phyloP scores from a whole-genome alignment of 257 asterid genomes.

The Henckelia pumila region DNA sequence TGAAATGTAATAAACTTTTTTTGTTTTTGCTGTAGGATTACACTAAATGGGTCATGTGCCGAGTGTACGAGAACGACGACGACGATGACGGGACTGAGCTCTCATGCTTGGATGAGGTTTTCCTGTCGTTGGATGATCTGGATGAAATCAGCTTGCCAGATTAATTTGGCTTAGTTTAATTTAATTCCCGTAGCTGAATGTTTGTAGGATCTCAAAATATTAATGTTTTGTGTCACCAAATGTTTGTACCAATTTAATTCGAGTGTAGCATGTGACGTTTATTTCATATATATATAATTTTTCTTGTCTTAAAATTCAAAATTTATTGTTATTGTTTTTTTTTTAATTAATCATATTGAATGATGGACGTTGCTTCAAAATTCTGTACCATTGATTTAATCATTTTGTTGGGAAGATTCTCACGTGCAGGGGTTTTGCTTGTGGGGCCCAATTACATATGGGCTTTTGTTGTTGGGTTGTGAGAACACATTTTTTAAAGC shows the following conservation, averaged over 20 bases:
- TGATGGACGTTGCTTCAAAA: too few species aligned
- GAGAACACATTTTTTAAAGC: conserved; percentile 12
- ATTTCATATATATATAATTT: too few species aligned
- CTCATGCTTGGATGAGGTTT: conserved; percentile 96
- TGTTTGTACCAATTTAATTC: conserved; percentile 28
- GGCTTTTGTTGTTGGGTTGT: conserved; percentile 20
- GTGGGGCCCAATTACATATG: conserved; percentile 42
- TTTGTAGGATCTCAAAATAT: conserved; percentile 21
- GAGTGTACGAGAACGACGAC: conserved; percentile 64
- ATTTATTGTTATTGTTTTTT: too few species aligned
- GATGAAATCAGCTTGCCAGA: conserved; percentile 81
- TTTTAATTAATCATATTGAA: too few species aligned
- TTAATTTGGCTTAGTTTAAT: conserved; percentile 34
- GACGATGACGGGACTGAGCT: conserved; percentile 70
- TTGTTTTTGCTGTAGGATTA: conserved; percentile 43
- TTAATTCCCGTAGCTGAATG: conserved; percentile 7
- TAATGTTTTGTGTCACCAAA: conserved; percentile 16
- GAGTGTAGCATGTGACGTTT: too few species aligned
- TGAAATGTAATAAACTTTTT: too few species aligned
- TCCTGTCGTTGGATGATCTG: conserved; percentile 77
- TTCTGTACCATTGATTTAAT: conserved; percentile 31
- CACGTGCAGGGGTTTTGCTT: conserved; percentile 46
- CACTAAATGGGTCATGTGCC: conserved; percentile 85
- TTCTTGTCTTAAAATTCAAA: too few species aligned
- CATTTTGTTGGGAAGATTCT: conserved; percentile 32